These are phyloP conservation scores for Pistacia atlantica DNA, from an alignment of 345 rosid species.

Conservation along the genomic window DNA sequence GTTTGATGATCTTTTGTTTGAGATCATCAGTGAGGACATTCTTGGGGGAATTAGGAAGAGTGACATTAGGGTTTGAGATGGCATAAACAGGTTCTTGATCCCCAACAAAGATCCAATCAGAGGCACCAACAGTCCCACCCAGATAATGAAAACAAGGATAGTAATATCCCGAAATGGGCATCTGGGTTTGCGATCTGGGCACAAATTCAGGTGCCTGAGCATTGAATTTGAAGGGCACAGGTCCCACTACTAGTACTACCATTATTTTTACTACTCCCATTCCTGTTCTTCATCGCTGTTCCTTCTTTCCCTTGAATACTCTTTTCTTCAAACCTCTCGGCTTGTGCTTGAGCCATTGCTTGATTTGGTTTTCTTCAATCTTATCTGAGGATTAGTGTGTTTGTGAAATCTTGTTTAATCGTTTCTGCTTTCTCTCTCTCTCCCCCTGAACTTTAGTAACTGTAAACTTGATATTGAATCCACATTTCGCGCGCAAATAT, in stretches of 20 bases:
- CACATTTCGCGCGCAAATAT: slow-evolving; percentile 55
- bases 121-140: slow-evolving; percentile 44
- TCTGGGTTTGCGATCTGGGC: slow-evolving; percentile 61
- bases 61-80: slow-evolving; percentile 48
- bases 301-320: slow-evolving; percentile 22
- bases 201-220: slow-evolving; percentile 92
- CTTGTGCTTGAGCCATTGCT: slow-evolving; percentile 62
- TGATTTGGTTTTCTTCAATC: background rate
- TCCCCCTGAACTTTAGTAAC: slow-evolving; percentile 51
- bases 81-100: slow-evolving; percentile 65
- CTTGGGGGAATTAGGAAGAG: slow-evolving; percentile 49
- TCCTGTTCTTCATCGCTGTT: slow-evolving; percentile 26
- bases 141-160: slow-evolving; percentile 71
- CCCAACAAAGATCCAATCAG: slow-evolving; percentile 87
- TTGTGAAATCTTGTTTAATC: slow-evolving; percentile 5
- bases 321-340: slow-evolving; percentile 35
- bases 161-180: slow-evolving; percentile 61
- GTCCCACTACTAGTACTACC: slow-evolving; percentile 21
- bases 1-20: slow-evolving; percentile 80
- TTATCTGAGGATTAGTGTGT: background rate
- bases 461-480: slow-evolving; percentile 46
- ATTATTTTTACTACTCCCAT: background rate
- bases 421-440: slow-evolving; percentile 22
- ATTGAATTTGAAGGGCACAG: slow-evolving; percentile 77
- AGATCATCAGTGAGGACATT: slow-evolving; percentile 72